phyloP scores from a whole-genome alignment of 1,284 basidiomycete genomes.

The Neonothopanus nambi region DNA sequence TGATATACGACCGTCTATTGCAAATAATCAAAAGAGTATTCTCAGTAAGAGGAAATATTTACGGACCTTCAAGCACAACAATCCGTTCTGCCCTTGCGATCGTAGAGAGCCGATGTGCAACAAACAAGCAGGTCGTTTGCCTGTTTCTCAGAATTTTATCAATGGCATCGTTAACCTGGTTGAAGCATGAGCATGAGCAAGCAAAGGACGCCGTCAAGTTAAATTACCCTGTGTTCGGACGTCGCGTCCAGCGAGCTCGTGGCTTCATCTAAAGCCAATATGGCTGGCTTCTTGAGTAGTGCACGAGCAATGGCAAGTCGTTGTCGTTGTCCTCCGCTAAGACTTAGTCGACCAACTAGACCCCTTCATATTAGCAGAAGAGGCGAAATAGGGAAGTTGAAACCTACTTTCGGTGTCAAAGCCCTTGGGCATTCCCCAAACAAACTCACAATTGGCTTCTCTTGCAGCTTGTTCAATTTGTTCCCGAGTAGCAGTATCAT shows the following conservation, averaged over 20 bases:
- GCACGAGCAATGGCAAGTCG: conserved; percentile 80
- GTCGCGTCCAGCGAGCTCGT: conserved; percentile 86
- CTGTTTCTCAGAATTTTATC: conserved; percentile 79
- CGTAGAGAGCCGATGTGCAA: conserved; percentile 85
- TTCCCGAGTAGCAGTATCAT: conserved; percentile 68
- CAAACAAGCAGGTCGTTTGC: conserved; percentile 85
- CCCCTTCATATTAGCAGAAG: conserved; percentile 1
- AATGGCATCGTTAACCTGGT: conserved; percentile 84
- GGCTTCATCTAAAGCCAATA: conserved; percentile 82
- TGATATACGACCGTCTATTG: conserved; percentile 71
- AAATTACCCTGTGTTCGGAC: conserved; percentile 72
- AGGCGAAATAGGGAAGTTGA: not conserved
- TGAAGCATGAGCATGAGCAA: conserved; percentile 7
- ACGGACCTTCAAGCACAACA: conserved; percentile 79
- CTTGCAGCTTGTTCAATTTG: conserved; percentile 88
- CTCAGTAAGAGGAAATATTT: not conserved
- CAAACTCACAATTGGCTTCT: conserved; percentile 94
- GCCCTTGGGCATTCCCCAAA: conserved; percentile 86
- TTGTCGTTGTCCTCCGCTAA: conserved; percentile 78
- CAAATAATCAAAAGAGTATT: conserved; percentile 4
- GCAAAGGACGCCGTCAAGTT: conserved; percentile 4
- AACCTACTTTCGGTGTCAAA: conserved; percentile 42
- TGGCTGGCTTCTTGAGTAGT: conserved; percentile 81
- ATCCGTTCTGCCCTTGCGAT: conserved; percentile 85
- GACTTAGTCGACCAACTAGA: conserved; percentile 69